Base-by-base conservation (phyloP, 164 flowering plant genomes). In the Vitis rotundifolia region DNA sequence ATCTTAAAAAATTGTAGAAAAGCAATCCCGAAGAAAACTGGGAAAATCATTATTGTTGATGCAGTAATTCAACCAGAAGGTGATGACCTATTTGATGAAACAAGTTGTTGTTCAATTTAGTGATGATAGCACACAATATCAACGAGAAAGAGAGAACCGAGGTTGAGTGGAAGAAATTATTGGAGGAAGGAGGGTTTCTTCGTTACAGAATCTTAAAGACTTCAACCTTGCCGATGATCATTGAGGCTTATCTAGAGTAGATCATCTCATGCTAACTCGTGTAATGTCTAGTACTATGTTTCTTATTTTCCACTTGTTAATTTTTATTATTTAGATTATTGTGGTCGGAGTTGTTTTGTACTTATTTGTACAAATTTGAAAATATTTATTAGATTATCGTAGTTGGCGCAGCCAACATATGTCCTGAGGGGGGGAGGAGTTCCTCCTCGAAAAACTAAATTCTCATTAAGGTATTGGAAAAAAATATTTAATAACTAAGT, bases 61-160 rank as follows among this genome's bases (percentile, higher is more conserved):
- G 1, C 28, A 7, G 78, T 85, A 55, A 18, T 79, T 7, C 53
- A 64, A 11, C 76, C 66, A 8, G 81, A 75, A 0, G 78, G 76
- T 0, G 60, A 73, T 29, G 78, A 54, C 1, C 8, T 13, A 11
- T 73, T 83, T 59, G 82, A 69, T 16, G 72, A 73, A n/a, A 55
- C 64, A 0, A 55, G 1, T 8, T 73, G 49, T 68, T 48, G 1
- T 75, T 77, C 8, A 86, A 82, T 69, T 44, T 85, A n/a, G 12
- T 73, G 4, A 81, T 81, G 85, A 15, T 81, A 0, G 83, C 81
- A 0, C 75, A 72, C 22, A 13, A 37, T 9, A 11, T 73, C 0
- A 77, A 78, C 8, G 88, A 82, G 0, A 81, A 69, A 49, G 85
- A 85, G 61, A 72, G 88, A 51, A 83, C 83, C 5, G 79, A 83